Percentiles rank a stretch among this genome's conserved stretches.
Conservation (phyloP, 441 rosid genomes). For the Jatropha podagrica region DNA sequence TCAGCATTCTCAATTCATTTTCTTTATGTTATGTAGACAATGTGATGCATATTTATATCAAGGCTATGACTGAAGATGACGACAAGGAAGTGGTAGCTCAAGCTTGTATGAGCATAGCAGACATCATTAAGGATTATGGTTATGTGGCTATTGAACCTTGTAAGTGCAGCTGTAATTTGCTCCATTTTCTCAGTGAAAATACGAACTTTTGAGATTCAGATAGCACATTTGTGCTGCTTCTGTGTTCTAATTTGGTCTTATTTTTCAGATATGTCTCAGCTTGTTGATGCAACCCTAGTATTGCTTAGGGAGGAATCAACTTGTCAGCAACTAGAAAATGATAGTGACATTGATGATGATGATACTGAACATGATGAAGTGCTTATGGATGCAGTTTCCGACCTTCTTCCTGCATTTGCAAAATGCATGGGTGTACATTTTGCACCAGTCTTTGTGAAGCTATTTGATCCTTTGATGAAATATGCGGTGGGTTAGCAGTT, state of each 20-base stretch:
- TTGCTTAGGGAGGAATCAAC: conserved; percentile 85
- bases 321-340: conserved; percentile 76
- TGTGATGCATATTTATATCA: conserved; percentile 75
- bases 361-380: conserved; percentile 77
- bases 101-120: conserved; percentile 87
- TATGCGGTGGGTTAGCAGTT: conserved; percentile 64
- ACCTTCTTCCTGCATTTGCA: conserved; percentile 98
- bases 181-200: background rate
- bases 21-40: conserved; percentile 50
- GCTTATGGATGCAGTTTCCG: conserved; percentile 99
- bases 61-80: conserved; percentile 86
- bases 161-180: conserved; percentile 40
- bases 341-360: conserved; percentile 78
- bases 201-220: background rate
- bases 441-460: conserved; percentile 76
- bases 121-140: conserved; percentile 87
- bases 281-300: conserved; percentile 72
- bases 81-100: conserved; percentile 99
- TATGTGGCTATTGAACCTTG: conserved; percentile 79
- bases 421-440: conserved; percentile 93
- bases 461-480: conserved; percentile 96
- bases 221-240: conserved; percentile 14
- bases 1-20: conserved; percentile 18
- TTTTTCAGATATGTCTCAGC: conserved; percentile 71
- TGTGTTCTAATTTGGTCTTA: conserved; percentile 27